These are phyloP conservation scores for Lactarius quietus DNA, from an alignment of 768 basidiomycete genomes.

Conservation along the genomic window DNA sequence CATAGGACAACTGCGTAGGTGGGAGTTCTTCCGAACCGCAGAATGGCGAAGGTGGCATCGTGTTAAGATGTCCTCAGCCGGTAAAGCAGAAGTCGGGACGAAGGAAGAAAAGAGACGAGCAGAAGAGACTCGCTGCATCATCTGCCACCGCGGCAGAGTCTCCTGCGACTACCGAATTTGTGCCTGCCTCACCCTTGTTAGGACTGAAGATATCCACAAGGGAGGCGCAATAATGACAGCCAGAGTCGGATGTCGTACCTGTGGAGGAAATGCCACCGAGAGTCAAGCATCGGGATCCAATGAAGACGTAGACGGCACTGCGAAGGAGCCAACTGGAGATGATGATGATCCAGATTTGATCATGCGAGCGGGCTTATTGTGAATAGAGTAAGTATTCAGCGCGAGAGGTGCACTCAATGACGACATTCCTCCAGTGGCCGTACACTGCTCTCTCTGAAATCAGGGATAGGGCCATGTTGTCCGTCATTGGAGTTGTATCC, in stretches of 20 bases:
- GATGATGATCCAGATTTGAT: constrained; percentile 2
- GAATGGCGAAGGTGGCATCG: not conserved
- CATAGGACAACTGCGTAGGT: not conserved
- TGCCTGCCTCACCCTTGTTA: not conserved
- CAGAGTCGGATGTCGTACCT: not conserved
- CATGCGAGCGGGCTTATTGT: constrained; percentile 18
- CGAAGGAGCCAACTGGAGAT: not conserved
- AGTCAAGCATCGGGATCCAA: not conserved
- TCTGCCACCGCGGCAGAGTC: not conserved
- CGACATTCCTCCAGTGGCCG: constrained; percentile 5
- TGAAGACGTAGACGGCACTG: not conserved
- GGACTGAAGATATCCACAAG: not conserved
- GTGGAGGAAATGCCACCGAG: not conserved
- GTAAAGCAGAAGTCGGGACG: constrained; percentile 3
- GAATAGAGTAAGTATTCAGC: constrained; percentile 9
- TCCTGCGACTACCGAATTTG: not conserved
- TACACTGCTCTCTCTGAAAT: constrained; percentile 16
- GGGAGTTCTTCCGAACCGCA: not conserved
- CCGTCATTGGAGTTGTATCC: constrained; percentile 35
- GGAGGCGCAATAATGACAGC: not conserved
- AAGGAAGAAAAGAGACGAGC: constrained; percentile 8
- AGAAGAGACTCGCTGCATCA: not conserved
- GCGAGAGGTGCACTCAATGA: not conserved
- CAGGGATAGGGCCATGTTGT: constrained; percentile 23
- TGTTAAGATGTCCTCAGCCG: not conserved